Conservation (phyloP, 192 early-diverging fungal genomes). For the Radiomyces spectabilis region DNA sequence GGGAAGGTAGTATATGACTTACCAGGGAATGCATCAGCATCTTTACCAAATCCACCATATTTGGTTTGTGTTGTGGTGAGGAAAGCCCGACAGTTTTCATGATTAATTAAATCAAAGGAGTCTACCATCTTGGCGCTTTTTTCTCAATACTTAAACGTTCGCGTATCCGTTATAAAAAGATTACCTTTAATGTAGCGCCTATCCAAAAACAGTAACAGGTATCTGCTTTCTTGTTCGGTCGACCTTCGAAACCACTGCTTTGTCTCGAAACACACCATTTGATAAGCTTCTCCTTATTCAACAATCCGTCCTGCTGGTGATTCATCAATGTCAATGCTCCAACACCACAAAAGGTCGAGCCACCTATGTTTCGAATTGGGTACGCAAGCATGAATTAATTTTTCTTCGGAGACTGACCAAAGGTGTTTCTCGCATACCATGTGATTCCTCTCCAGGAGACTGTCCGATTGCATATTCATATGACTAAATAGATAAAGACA, state of each 20-base stretch:
- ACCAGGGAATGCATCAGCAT: too few relatives aligned
- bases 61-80: too few relatives aligned
- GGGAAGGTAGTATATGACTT: too few relatives aligned
- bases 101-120: too few relatives aligned
- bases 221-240: constrained; percentile 80
- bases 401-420: too few relatives aligned
- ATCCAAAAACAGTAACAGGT: constrained; percentile 99
- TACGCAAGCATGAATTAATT: neutral
- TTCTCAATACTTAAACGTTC: too few relatives aligned
- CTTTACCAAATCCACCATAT: too few relatives aligned
- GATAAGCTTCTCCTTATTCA: constrained; percentile 43
- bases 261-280: constrained; percentile 81
- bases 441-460: constrained; percentile 53
- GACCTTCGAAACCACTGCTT: constrained; percentile 81
- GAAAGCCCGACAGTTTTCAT: too few relatives aligned
- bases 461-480: constrained; percentile 80
- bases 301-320: constrained; percentile 41
- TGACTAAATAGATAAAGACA: constrained; percentile 14
- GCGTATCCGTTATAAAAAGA: too few relatives aligned
- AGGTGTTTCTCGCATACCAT: too few relatives aligned
- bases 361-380: constrained; percentile 20
- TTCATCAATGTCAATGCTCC: constrained; percentile 74
- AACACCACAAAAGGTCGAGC: constrained; percentile 85
- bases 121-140: too few relatives aligned
- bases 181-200: too few relatives aligned